Evolutionary conservation across 2,329 filamentous ascomycete genomes (phyloP), one percentile per base, ranked within the genome.

Genomic region (Alternaria dauci): DNA sequence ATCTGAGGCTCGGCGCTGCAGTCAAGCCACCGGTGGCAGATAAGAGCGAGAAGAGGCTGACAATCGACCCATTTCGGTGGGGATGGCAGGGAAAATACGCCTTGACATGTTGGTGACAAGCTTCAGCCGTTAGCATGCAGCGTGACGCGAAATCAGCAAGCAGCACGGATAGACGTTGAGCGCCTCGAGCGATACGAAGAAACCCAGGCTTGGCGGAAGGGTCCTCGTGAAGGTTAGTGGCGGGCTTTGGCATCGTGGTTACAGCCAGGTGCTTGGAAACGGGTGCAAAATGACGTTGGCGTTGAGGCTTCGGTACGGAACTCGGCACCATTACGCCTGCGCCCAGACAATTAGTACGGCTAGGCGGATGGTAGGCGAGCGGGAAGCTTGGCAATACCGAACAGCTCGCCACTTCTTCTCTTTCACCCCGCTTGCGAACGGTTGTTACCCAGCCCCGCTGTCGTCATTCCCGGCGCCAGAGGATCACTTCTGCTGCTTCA

Each of bases 11-110:
- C 61, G 67, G 68, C 68, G 28, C 36, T 26, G 43, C 47, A 53
- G 50, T 66, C 57, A 67, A 63, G 64, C 36, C 56, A 56, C 52
- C 32, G 34, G 9, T 30, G 36, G 54, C 28, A 60, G 64, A 70
- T 67, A 67, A 70, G 65, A 53, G 64, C 61, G 52, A 43, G 53
- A 69, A 70, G 70, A 65, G 59, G 54, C 62, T 58, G 61, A 59
- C 42, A 16, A 14, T 60, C 57, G 60, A 62, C 63, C 61, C 62
- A 61, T 59, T n/a, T 50, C 52, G 58, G 54, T 48, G 64, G 59
- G 51, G 44, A 47, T 41, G 41, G 38, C 52, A 23, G 57, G 55
- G 18, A 50, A 65, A 60, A 52, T 11, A 65, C 55, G 68, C 69
- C 67, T 38, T 43, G 52, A 46, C 52, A 43, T 36, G 39, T 70